Evolutionary conservation across 441 rosid genomes (phyloP).

Genomic region (Pelargonium exstipulatum): DNA sequence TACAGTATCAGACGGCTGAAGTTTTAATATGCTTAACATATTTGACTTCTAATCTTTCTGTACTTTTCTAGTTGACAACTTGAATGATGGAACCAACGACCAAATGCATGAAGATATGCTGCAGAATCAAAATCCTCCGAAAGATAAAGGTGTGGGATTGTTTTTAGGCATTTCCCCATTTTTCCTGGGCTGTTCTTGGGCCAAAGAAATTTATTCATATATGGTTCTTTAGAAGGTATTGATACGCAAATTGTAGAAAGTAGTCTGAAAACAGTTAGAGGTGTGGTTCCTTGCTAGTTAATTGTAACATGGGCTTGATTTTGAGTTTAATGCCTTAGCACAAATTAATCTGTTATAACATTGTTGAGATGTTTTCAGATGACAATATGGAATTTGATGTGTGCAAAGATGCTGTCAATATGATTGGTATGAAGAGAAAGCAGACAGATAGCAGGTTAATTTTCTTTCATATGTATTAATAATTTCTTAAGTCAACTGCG

Average conservation of each 20-base stretch:
- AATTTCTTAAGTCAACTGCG: not conserved
- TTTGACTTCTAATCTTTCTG: conserved; percentile 9
- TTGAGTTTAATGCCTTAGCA: not conserved
- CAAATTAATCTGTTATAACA: not conserved
- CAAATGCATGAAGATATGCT: conserved; percentile 23
- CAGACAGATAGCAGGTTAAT: conserved; percentile 53
- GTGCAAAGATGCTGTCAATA: conserved; percentile 36
- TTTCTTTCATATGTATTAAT: conserved; percentile 7
- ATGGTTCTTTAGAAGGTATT: conserved; percentile 11
- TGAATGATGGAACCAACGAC: conserved; percentile 29
- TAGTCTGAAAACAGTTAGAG: conserved; percentile 9
- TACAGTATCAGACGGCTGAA: conserved; percentile 1
- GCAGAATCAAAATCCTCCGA: conserved; percentile 27
- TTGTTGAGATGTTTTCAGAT: conserved; percentile 37
- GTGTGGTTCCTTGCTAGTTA: not conserved
- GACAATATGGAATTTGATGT: conserved; percentile 31
- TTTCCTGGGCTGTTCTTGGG: conserved; percentile 15
- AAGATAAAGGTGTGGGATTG: conserved; percentile 34
- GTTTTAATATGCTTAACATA: not conserved
- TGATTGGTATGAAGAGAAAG: conserved; percentile 58
- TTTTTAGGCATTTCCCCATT: conserved; percentile 15
- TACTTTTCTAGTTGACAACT: conserved; percentile 33
- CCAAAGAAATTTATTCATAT: conserved; percentile 3
- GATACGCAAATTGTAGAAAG: not conserved
- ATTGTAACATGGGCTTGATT: not conserved